Evolutionary conservation across 331 rosid species (phyloP), one percentile per base, ranked within the genome.

Genomic region (Acacia concinna): DNA sequence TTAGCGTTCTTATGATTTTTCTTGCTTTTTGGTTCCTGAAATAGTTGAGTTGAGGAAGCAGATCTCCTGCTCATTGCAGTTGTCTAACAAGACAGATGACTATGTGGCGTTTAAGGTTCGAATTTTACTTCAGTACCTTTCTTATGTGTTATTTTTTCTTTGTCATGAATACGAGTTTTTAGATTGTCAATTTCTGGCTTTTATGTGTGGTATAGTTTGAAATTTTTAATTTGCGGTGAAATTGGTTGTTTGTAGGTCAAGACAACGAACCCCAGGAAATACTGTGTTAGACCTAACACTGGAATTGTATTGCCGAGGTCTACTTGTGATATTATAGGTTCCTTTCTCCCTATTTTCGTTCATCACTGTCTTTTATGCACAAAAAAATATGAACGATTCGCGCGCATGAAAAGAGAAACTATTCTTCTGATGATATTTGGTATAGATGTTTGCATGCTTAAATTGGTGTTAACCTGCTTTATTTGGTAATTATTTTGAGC

Each of bases 251-350:
- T 87, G 37, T 75, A 94, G 98, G 98, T 94, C 40, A 94, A 94
- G 87, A 94, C 98, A 4, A 94, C 98, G 71, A 91, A 94, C 82
- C 98, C 98, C 1, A 94, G 89, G 88, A 94, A 94, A 87, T 94
- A 94, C 71, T 94, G 98, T 88, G 98, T 94, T 81, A 90, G 97
- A 85, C 98, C 98, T 78, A 91, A 94, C 85, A 90, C 96, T 76
- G 98, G 97, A 77, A 79, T 94, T 86, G 97, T 94, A 73, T 52
- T 85, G 84, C 98, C 98, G 70, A 85, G 92, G 91, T 87, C 98
- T 73, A 86, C 98, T 44, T 94, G 93, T 81, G 96, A 90, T 83
- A 81, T 94, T 71, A 86, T 77, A 81, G 98, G 98, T 94, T 17
- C 78, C 65, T 83, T 71, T 81, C 72, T 76, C 41, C 52, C 70